Evolutionary conservation across 805 yeast genomes (phyloP).

Genomic region (Barnettozyma californica): DNA sequence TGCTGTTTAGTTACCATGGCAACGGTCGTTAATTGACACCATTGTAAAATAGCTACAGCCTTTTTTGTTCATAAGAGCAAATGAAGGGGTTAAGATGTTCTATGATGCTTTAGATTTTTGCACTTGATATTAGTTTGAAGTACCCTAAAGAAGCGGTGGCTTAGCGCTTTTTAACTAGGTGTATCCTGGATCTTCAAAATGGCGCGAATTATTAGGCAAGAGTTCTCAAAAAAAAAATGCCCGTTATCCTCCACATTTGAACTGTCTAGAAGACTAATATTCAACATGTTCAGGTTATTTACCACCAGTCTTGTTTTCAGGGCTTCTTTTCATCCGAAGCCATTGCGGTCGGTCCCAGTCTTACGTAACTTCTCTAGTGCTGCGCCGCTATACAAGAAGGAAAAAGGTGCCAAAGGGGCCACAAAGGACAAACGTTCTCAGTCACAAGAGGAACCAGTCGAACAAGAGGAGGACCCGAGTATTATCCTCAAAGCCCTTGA

Average conservation of each 20-base stretch:
- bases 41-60: too few relatives aligned
- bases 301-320: background rate
- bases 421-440: constrained; percentile 1
- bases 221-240: too few relatives aligned
- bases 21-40: background rate
- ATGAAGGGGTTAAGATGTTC: too few relatives aligned
- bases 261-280: background rate
- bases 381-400: background rate
- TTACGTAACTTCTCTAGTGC: constrained; percentile 3
- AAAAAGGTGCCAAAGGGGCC: constrained; percentile 20
- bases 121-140: too few relatives aligned
- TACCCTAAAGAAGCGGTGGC: too few relatives aligned
- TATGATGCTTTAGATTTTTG: too few relatives aligned
- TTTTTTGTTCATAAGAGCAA: too few relatives aligned
- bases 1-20: background rate
- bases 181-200: too few relatives aligned
- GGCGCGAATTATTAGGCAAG: too few relatives aligned
- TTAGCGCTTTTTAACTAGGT: too few relatives aligned
- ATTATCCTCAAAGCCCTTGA: constrained; percentile 14
- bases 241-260: background rate
- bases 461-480: constrained; percentile 20
- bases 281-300: background rate
- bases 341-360: background rate
- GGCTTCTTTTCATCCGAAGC: background rate
- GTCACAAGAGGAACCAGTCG: constrained; percentile 10